Evolutionary conservation across 2,329 filamentous ascomycete genomes (phyloP), one percentile per base, ranked within the genome.

Genomic region (Chalara sp.): DNA sequence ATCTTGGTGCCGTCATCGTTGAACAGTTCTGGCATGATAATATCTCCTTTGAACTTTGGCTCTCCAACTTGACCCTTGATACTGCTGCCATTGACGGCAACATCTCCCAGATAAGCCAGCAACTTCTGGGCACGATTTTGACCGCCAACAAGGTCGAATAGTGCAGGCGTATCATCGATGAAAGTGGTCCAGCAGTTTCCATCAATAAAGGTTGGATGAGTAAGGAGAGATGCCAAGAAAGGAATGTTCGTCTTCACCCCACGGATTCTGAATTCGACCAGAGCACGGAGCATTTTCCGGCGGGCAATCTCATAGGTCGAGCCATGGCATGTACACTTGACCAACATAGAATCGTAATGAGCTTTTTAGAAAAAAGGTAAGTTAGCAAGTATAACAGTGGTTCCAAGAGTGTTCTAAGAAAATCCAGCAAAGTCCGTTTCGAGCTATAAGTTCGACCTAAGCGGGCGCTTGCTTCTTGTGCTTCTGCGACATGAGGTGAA

Each of bases 201-300:
- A 52, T 92, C 87, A 61, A 97, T 93, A 72, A 99, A 99, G 28
- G 82, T 87, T 2, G 89, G 88, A 71, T 99, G 89, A 11, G 91
- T 96, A 55, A 99, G 82, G 44, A 99, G 80, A 50, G 92, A 96
- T 44, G 88, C 85, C 59, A 99, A 74, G 83, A 99, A 99, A 53
- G 92, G 92, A 66, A 97, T 97, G 76, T 99, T 99, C 68, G 92
- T 97, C 83, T 97, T 96, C 67, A 99, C 89, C 63, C 93, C 93
- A 62, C 93, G 89, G 63, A 99, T 92, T 67, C 93, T 87, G 85
- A 99, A 99, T 70, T 99, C 93, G 55, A 97, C 89, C 51, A 99
- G 74, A 37, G 92, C 88, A 73, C 93, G 88, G 52, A 99, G 79
- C 68, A 96, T 87, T 81, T 97, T 99, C 70, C 93, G 81, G 63